These are phyloP conservation scores for Xerocomellus chrysenteron DNA, from an alignment of 768 basidiomycete species.

Conservation along the genomic window DNA sequence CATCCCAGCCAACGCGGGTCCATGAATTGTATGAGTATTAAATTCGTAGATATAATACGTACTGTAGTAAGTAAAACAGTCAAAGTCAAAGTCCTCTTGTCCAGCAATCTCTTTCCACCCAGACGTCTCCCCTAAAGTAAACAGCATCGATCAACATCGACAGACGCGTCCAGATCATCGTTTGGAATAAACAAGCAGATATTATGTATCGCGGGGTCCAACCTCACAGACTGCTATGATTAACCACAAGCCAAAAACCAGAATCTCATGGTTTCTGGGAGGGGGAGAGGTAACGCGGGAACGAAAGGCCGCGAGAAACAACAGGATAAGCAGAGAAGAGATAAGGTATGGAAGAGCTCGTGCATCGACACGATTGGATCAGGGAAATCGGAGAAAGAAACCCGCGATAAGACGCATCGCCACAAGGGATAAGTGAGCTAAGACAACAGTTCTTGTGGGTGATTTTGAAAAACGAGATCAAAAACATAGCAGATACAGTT, in stretches of 20 bases:
- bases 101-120: neutral
- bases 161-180: neutral
- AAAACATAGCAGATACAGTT: constrained; percentile 15
- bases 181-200: neutral
- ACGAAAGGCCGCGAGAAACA: constrained; percentile 1
- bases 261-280: neutral
- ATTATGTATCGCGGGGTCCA: constrained; percentile 8
- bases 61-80: neutral
- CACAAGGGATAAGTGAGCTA: neutral
- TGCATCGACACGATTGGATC: neutral
- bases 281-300: constrained; percentile 4
- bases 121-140: neutral
- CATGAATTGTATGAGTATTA: neutral
- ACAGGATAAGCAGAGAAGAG: neutral
- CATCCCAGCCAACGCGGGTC: neutral
- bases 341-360: constrained; percentile 1
- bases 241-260: neutral
- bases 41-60: neutral
- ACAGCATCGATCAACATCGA: neutral
- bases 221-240: constrained; percentile 4
- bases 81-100: neutral
- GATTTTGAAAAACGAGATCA: constrained; percentile 3
- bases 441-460: constrained; percentile 8
- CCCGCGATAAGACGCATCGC: constrained; percentile 5
- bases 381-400: neutral